These are phyloP conservation scores for Pistacia atlantica DNA, from an alignment of 345 rosid genomes.

Conservation along the genomic window DNA sequence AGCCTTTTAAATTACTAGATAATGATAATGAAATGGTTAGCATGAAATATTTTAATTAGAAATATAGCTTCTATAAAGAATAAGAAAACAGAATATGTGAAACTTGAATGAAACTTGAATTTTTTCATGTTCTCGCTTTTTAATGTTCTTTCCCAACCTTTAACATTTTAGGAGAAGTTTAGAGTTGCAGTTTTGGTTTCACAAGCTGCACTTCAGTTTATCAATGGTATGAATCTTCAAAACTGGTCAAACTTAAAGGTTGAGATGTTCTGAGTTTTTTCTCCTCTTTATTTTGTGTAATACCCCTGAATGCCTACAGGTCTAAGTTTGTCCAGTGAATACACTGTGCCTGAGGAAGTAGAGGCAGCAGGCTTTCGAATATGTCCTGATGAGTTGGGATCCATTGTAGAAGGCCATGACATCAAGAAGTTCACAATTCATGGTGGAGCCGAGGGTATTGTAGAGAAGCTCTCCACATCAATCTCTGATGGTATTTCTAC, in stretches of 20 bases:
- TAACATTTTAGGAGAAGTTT: conserved; percentile 62
- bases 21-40: not conserved
- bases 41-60: not conserved
- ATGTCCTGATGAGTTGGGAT: conserved; percentile 83
- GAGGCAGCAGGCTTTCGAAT: conserved; percentile 77
- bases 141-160: conserved; percentile 17
- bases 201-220: conserved; percentile 91
- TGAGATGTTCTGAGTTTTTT: conserved; percentile 6
- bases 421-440: conserved; percentile 72
- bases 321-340: conserved; percentile 61
- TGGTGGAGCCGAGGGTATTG: conserved; percentile 69
- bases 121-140: not conserved
- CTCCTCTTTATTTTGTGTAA: conserved; percentile 19
- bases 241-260: not conserved
- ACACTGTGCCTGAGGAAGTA: conserved; percentile 73
- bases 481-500: conserved; percentile 54
- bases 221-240: conserved; percentile 54
- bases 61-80: not conserved
- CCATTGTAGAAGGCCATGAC: conserved; percentile 87
- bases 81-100: not conserved
- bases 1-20: not conserved
- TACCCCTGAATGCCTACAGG: conserved; percentile 47
- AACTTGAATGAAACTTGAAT: not conserved
- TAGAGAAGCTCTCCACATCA: conserved; percentile 68
- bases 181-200: conserved; percentile 91